These are phyloP conservation scores for Populus hybrid DNA, from an alignment of 441 rosid genomes.

Conservation along the genomic window DNA sequence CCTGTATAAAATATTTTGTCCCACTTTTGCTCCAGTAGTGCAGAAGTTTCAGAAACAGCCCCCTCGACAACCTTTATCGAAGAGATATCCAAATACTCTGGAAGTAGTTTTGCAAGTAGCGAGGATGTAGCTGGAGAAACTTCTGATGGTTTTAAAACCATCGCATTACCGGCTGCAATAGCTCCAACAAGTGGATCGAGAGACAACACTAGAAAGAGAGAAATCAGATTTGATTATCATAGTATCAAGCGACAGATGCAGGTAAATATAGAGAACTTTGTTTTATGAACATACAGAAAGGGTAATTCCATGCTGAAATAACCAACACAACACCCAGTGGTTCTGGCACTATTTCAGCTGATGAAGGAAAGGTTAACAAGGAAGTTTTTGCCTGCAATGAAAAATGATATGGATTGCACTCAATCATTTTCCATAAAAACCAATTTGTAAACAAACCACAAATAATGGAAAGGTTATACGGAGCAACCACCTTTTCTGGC, in stretches of 20 bases:
- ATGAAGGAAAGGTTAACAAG: constrained; percentile 58
- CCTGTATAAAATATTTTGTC: constrained; percentile 51
- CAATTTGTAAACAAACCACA: not conserved
- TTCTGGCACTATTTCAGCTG: constrained; percentile 69
- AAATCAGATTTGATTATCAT: constrained; percentile 6
- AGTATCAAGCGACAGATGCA: not conserved
- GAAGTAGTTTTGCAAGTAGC: constrained; percentile 48
- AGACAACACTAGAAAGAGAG: constrained; percentile 46
- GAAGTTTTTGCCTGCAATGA: constrained; percentile 58
- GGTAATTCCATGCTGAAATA: constrained; percentile 81
- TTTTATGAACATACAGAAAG: constrained; percentile 40
- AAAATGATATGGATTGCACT: constrained; percentile 8
- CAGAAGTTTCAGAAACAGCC: constrained; percentile 56
- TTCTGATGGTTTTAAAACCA: constrained; percentile 77
- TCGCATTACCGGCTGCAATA: constrained; percentile 71
- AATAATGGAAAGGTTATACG: no score
- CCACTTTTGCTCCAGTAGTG: constrained; percentile 46
- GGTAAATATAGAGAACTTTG: not conserved
- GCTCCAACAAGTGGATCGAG: constrained; percentile 81
- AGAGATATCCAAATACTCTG: constrained; percentile 56
- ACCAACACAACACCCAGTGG: constrained; percentile 71
- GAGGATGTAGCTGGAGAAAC: constrained; percentile 59
- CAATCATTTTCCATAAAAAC: not conserved
- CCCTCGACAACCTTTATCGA: constrained; percentile 65
- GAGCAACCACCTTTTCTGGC: constrained; percentile 48